Evolutionary conservation across 805 yeast species (phyloP).

Genomic region (Spencermartinsiella europaea): DNA sequence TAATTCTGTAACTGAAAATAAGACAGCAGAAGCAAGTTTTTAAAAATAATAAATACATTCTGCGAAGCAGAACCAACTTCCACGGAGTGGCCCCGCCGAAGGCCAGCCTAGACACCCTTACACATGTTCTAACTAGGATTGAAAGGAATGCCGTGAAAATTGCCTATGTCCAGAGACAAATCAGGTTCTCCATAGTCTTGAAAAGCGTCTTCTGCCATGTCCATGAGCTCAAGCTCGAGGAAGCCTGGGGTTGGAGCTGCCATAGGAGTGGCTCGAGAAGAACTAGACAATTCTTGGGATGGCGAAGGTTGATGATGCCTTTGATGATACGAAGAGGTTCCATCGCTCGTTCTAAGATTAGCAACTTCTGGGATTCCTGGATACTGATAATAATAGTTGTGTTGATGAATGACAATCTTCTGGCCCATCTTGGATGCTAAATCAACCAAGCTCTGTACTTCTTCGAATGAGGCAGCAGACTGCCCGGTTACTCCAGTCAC

Average conservation of each 20-base stretch:
- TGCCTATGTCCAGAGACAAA: slow-evolving; percentile 15
- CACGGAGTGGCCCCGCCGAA: too few relatives aligned
- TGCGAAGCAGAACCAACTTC: too few relatives aligned
- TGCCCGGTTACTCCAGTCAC: not conserved
- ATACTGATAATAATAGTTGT: slow-evolving; percentile 63
- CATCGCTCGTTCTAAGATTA: too few relatives aligned
- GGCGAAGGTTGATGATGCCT: slow-evolving; percentile 4
- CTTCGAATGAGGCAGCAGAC: slow-evolving; percentile 20
- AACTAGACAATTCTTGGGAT: not conserved
- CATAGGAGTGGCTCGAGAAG: slow-evolving; percentile 8
- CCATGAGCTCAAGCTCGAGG: slow-evolving; percentile 20
- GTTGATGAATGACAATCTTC: slow-evolving; percentile 70
- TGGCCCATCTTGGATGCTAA: slow-evolving; percentile 24
- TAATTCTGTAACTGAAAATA: too few relatives aligned
- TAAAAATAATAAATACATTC: too few relatives aligned
- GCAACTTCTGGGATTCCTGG: not conserved
- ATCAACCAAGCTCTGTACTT: slow-evolving; percentile 25
- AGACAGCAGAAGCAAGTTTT: too few relatives aligned
- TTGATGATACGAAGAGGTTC: not conserved
- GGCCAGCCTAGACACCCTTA: too few relatives aligned
- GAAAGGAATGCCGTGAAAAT: slow-evolving; percentile 24
- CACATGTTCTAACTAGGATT: too few relatives aligned
- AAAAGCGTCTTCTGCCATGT: slow-evolving; percentile 19
- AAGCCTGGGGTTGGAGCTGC: slow-evolving; percentile 19
- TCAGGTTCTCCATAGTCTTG: slow-evolving; percentile 16